Conservation (phyloP, 805 yeast species). For the Kodamaea hsintzibuensis region DNA sequence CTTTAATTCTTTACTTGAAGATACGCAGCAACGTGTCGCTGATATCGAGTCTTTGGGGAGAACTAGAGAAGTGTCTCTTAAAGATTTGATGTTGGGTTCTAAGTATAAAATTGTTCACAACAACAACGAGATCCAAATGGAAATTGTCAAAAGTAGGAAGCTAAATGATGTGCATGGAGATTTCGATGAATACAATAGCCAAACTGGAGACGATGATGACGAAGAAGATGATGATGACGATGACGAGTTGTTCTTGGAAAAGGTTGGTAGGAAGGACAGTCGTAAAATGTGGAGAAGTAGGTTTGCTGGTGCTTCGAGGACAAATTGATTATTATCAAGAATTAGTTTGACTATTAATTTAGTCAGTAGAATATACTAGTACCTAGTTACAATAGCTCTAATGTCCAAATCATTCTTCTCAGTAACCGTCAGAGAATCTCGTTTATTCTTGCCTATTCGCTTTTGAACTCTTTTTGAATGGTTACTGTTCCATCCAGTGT, state of each 20-base stretch:
- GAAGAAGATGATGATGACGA: conserved; percentile 15
- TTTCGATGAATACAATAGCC: conserved; percentile 8
- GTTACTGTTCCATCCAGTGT: too few relatives aligned
- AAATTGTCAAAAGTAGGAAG: conserved; percentile 17
- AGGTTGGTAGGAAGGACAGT: conserved; percentile 15
- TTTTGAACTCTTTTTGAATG: too few relatives aligned
- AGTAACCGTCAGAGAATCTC: too few relatives aligned
- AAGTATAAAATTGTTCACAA: conserved; percentile 33
- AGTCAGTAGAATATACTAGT: too few relatives aligned
- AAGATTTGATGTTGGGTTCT: conserved; percentile 62
- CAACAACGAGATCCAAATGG: conserved; percentile 16
- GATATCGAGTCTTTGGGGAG: conserved; percentile 78
- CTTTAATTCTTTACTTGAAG: conserved; percentile 63
- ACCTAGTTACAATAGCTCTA: too few relatives aligned
- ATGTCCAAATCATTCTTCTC: too few relatives aligned
- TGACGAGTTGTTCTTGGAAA: conserved; percentile 23
- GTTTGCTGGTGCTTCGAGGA: conserved; percentile 23
- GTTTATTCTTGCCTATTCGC: too few relatives aligned
- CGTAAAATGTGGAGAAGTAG: conserved; percentile 50
- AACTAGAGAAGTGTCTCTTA: conserved; percentile 72
- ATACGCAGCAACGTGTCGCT: conserved; percentile 65
- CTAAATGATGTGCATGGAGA: conserved; percentile 24
- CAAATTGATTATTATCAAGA: not conserved
- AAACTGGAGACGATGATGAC: conserved; percentile 6
- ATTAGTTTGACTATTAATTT: not conserved